phyloP scores from a whole-genome alignment of 495 filamentous ascomycete genomes.

The Aspergillus affinis region DNA sequence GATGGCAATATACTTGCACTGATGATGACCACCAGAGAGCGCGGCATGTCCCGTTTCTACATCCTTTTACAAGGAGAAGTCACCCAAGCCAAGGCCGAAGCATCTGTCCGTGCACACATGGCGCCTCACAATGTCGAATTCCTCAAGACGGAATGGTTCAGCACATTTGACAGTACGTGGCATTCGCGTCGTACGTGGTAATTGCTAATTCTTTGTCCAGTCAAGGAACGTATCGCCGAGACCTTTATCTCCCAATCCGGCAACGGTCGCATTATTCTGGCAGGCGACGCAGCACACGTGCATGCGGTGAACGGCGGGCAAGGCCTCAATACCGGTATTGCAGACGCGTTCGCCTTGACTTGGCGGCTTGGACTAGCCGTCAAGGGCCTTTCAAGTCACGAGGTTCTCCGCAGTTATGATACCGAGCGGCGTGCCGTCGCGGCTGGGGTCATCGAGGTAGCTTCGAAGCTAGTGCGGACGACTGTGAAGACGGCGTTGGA shows the following conservation, averaged over 20 bases:
- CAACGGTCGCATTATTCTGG: slow-evolving; percentile 8
- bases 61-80: slow-evolving; percentile 7
- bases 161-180: slow-evolving; percentile 9
- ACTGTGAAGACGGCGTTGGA: slow-evolving; percentile 10
- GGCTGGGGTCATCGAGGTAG: slow-evolving; percentile 6
- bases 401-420: slow-evolving; percentile 7
- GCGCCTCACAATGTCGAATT: background rate
- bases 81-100: slow-evolving; percentile 8
- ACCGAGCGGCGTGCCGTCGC: slow-evolving; percentile 7
- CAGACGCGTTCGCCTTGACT: slow-evolving; percentile 8
- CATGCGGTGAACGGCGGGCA: slow-evolving; percentile 12
- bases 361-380: slow-evolving; percentile 5
- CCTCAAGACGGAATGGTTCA: slow-evolving; percentile 10
- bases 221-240: slow-evolving; percentile 11
- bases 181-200: background rate
- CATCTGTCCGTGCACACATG: slow-evolving; percentile 6
- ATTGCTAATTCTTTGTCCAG: background rate
- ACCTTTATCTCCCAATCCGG: slow-evolving; percentile 7
- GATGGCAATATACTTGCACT: too few relatives aligned
- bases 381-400: slow-evolving; percentile 2
- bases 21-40: too few relatives aligned
- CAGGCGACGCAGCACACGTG: slow-evolving; percentile 11
- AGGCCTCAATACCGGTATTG: slow-evolving; percentile 12
- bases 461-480: slow-evolving; percentile 7
- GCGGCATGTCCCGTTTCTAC: slow-evolving; percentile 9